Base-by-base conservation (phyloP, 345 rosid species). In the Anastatica hierochuntica region DNA sequence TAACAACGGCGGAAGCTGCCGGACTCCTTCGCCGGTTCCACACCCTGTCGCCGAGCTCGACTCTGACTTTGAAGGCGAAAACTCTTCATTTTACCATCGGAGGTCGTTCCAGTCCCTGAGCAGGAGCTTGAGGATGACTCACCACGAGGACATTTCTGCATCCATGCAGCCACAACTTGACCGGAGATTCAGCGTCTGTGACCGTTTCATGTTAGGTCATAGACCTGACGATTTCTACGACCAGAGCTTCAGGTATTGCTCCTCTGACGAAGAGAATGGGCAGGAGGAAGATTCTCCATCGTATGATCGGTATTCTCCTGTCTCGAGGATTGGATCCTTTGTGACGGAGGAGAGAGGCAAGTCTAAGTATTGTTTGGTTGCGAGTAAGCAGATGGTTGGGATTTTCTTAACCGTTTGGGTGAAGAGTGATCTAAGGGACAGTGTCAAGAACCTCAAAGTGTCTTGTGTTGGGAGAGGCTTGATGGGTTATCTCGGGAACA, bases 401-500 rank as follows among this genome's bases (percentile, higher is more conserved):
- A 83, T 88, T 53, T 94, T 85, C 76, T 73, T 94, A 20, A 83
- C 92, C 1, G 81, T 94, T 10, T 88, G 99, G 99, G 92, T 88
- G 27, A 89, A 79, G 76, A 81, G 79, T 48, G 89, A 85, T 48
- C 76, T 94, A 20, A 70, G 89, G 49, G 94, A 88, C 48, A 37
- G 66, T 60, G 81, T 94, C 27, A 60, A 68, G 61, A 83, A 83
- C 74, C 66, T 94, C 77, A 94, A 88, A 69, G 94, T 94, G 35
- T 94, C 95, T 13, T 85, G 97, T 72, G 95, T 94, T 8, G 99
- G 99, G 33, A 82, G 99, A 88, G 99, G 99, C 70, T 72, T 94
- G 76, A 94, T 94, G 97, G 99, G 97, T 53, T 94, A 88, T 72
- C 95, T 94, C 14, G 95, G 99, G 37, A 94, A 94, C 81, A 94